Evolutionary conservation across 208 protist species (phyloP).

Genomic region (Acanthamoeba culbertsoni): DNA sequence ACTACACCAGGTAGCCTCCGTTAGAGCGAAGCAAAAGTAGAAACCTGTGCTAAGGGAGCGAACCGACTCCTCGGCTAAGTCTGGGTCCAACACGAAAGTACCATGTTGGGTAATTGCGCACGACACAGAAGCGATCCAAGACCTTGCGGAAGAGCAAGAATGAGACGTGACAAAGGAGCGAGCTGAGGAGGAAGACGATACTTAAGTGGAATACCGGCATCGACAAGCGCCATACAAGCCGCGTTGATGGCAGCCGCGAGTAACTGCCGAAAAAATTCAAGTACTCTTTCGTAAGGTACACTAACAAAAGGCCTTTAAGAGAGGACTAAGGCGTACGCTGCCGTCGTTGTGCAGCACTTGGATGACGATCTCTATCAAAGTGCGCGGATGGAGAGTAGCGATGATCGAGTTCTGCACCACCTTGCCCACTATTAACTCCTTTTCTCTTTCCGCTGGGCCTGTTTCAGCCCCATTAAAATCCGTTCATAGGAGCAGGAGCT

Average conservation of each 20-base stretch:
- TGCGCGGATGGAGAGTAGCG: conserved; percentile 51
- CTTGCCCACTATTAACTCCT: conserved; percentile 9
- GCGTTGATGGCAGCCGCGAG: conserved; percentile 39
- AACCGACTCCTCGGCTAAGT: neutral
- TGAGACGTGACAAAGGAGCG: neutral
- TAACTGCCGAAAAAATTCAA: neutral
- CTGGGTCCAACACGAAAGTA: conserved; percentile 1
- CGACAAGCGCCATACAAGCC: conserved; percentile 5
- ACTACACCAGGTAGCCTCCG: neutral
- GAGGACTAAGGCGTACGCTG: neutral
- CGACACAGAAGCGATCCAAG: neutral
- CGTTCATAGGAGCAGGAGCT: neutral
- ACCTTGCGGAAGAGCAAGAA: neutral
- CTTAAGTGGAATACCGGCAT: conserved; percentile 41
- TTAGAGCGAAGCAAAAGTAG: neutral
- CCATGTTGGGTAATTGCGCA: neutral
- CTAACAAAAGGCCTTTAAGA: neutral
- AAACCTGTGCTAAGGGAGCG: neutral
- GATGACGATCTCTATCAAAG: conserved; percentile 43
- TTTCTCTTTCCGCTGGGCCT: conserved; percentile 36
- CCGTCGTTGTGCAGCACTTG: conserved; percentile 49
- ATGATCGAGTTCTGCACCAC: conserved; percentile 15
- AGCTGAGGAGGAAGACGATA: neutral
- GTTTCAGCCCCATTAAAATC: neutral
- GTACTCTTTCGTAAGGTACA: neutral